A percentile compares a stretch with the other conserved stretches of the same genome.
phyloP scores from a whole-genome alignment of 371 early-diverging fungal species.

The Lichtheimia hyalospora region DNA sequence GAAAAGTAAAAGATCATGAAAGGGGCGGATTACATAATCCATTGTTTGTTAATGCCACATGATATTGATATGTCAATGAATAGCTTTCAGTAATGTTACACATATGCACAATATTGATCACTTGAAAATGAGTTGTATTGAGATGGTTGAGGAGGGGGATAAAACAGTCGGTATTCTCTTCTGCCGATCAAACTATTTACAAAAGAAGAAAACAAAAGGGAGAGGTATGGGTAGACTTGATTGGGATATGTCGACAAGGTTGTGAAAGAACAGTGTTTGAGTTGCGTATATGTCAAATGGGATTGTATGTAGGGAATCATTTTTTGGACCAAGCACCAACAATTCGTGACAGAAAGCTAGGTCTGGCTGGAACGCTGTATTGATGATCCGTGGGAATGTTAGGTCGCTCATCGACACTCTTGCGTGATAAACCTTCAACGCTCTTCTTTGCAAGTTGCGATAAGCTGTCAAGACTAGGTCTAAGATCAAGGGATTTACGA shows the following conservation, averaged over 20 bases:
- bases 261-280: neutral
- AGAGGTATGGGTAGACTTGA: neutral
- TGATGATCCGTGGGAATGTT: conserved; percentile 15
- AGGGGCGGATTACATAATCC: too few species aligned
- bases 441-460: conserved; percentile 26
- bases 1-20: too few species aligned
- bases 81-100: too few species aligned
- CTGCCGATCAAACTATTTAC: neutral
- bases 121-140: too few species aligned
- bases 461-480: conserved; percentile 30
- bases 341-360: conserved; percentile 32
- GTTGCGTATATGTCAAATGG: neutral
- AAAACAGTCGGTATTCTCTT: too few species aligned
- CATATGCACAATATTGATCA: too few species aligned
- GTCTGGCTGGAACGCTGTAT: conserved; percentile 9
- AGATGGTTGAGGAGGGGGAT: too few species aligned
- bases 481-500: conserved; percentile 33
- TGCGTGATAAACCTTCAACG: conserved; percentile 18
- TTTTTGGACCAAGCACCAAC: conserved; percentile 32
- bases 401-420: conserved; percentile 15
- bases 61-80: too few species aligned
- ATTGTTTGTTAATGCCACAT: too few species aligned
- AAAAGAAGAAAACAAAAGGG: neutral
- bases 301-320: conserved; percentile 8
- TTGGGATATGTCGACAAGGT: too few species aligned